Evolutionary conservation across 2,329 filamentous ascomycete species (phyloP).

Genomic region (Emergomyces pasteurianus): DNA sequence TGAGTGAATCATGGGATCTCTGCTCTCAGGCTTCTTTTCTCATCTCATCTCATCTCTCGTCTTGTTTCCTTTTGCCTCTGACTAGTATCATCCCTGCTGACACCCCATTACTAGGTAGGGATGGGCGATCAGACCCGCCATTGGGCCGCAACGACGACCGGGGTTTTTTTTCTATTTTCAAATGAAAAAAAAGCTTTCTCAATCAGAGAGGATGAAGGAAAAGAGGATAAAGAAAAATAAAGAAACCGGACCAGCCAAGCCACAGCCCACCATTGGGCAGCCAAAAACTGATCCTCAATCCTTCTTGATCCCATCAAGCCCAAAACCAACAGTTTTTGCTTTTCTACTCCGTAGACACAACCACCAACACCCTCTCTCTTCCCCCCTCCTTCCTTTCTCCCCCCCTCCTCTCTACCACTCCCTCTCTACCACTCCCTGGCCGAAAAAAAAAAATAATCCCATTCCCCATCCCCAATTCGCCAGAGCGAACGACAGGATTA

Average conservation of each 20-base stretch:
- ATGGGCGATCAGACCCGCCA: not conserved
- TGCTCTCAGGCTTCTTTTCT: not conserved
- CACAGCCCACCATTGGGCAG: not conserved
- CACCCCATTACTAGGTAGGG: not conserved
- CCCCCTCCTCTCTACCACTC: too few species aligned
- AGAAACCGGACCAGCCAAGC: not conserved
- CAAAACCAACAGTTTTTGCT: too few species aligned
- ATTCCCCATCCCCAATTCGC: too few species aligned
- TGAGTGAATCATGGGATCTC: not conserved
- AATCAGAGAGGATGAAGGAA: constrained; percentile 1
- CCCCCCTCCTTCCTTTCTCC: too few species aligned
- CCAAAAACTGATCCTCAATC: not conserved
- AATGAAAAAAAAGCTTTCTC: too few species aligned
- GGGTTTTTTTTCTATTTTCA: too few species aligned
- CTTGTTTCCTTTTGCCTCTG: not conserved
- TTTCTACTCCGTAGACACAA: too few species aligned
- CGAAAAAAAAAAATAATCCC: too few species aligned
- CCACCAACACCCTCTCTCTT: too few species aligned
- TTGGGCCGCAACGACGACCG: constrained; percentile 1
- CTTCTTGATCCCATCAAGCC: too few species aligned
- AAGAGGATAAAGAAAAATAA: constrained; percentile 1
- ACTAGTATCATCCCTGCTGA: not conserved
- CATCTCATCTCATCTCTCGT: not conserved
- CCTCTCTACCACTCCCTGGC: too few species aligned
- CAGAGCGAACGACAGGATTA: too few species aligned